These are phyloP conservation scores for Melastoma malabathricum DNA, from an alignment of 345 rosid species.

Conservation along the genomic window DNA sequence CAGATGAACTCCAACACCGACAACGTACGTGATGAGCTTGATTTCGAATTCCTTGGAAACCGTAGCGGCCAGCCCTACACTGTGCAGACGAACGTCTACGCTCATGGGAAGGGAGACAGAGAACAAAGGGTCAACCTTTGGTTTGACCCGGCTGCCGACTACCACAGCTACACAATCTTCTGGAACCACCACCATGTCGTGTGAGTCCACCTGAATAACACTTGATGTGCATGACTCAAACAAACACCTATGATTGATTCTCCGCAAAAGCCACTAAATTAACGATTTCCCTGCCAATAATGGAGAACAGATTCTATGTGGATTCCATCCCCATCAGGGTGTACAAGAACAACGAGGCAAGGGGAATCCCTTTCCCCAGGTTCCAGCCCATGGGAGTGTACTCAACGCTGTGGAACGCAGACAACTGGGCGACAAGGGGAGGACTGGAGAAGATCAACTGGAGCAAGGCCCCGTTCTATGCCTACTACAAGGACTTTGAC, in stretches of 20 bases:
- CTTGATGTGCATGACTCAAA: too few relatives aligned
- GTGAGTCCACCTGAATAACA: slow-evolving; percentile 20
- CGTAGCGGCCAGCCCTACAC: slow-evolving; percentile 82
- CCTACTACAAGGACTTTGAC: slow-evolving; percentile 80
- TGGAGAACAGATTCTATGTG: slow-evolving; percentile 47
- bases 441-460: slow-evolving; percentile 85
- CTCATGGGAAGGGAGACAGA: slow-evolving; percentile 83
- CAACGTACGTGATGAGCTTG: slow-evolving; percentile 60
- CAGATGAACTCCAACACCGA: slow-evolving; percentile 80
- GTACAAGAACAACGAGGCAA: slow-evolving; percentile 72
- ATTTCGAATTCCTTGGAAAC: slow-evolving; percentile 90
- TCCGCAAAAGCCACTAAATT: too few relatives aligned
- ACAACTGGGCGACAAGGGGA: slow-evolving; percentile 97
- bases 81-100: slow-evolving; percentile 79
- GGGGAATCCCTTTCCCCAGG: slow-evolving; percentile 49
- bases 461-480: slow-evolving; percentile 76
- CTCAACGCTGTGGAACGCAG: slow-evolving; percentile 96
- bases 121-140: slow-evolving; percentile 89
- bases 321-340: slow-evolving; percentile 82
- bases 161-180: slow-evolving; percentile 49
- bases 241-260: too few relatives aligned
- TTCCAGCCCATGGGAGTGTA: slow-evolving; percentile 76
- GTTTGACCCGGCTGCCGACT: slow-evolving; percentile 79
- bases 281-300: not conserved
- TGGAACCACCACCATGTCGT: slow-evolving; percentile 73